A percentile compares a stretch with the other conserved stretches of the same genome.
Conservation (phyloP, 2,329 filamentous ascomycete genomes). For the Coniochaeta sp. region DNA sequence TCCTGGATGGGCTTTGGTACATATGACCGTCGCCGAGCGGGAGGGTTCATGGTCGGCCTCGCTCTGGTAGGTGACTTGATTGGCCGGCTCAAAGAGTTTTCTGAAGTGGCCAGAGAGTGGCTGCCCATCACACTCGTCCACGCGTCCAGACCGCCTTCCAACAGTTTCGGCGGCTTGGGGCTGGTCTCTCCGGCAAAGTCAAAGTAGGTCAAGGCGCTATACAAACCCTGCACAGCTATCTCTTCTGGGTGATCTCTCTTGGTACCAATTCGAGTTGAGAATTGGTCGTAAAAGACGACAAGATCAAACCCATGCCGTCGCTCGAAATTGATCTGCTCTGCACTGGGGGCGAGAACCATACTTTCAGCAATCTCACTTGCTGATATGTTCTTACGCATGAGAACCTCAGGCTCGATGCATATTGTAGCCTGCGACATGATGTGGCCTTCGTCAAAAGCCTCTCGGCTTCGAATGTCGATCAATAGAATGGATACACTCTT, state of each 20-base stretch:
- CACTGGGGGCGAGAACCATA: constrained; percentile 61
- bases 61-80: background rate
- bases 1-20: constrained; percentile 60
- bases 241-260: constrained; percentile 18
- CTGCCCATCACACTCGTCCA: constrained; percentile 77
- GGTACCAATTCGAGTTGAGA: constrained; percentile 47
- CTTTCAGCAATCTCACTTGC: constrained; percentile 57
- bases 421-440: constrained; percentile 78
- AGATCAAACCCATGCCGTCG: constrained; percentile 71
- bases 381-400: constrained; percentile 59
- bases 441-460: constrained; percentile 81
- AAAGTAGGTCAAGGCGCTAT: constrained; percentile 75
- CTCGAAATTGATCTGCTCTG: constrained; percentile 70
- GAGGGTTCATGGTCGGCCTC: constrained; percentile 47
- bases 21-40: constrained; percentile 10
- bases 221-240: constrained; percentile 60
- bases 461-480: constrained; percentile 76
- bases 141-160: constrained; percentile 75
- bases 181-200: constrained; percentile 46
- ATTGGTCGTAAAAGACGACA: constrained; percentile 83
- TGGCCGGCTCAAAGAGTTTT: background rate
- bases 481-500: constrained; percentile 60
- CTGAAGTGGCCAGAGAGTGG: background rate
- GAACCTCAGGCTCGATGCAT: constrained; percentile 77
- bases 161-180: constrained; percentile 60